phyloP scores from a whole-genome alignment of 2,329 filamentous ascomycete species.

The Lojkania enalia region DNA sequence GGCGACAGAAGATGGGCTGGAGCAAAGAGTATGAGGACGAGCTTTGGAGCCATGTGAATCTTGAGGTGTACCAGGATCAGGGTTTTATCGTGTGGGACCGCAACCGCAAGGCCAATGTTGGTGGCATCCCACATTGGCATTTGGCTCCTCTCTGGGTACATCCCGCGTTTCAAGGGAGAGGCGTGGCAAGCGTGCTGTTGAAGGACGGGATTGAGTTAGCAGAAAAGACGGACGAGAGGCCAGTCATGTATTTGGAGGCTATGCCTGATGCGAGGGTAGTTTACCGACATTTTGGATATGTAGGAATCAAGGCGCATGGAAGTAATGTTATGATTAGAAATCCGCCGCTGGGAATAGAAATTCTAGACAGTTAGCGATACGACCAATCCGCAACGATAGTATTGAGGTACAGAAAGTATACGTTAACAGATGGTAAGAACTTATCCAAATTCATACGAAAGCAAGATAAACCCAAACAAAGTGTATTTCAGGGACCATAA shows the following conservation, averaged over 20 bases:
- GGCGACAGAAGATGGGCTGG: conserved; percentile 16
- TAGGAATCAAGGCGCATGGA: conserved; percentile 9
- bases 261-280: conserved; percentile 10
- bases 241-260: conserved; percentile 18
- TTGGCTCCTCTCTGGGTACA: conserved; percentile 14
- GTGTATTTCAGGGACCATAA: too few species aligned
- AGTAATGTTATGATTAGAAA: conserved; percentile 13
- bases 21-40: conserved; percentile 12
- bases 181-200: conserved; percentile 12
- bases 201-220: conserved; percentile 13
- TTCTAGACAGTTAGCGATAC: too few species aligned
- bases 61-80: conserved; percentile 7
- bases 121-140: conserved; percentile 12
- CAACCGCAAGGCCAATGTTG: conserved; percentile 7
- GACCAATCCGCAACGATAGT: too few species aligned
- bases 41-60: conserved; percentile 15
- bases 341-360: neutral
- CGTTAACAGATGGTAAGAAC: too few species aligned
- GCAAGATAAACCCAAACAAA: too few species aligned
- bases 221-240: conserved; percentile 7
- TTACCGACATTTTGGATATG: conserved; percentile 15
- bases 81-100: conserved; percentile 12
- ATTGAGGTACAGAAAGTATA: too few species aligned
- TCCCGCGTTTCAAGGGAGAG: conserved; percentile 16
- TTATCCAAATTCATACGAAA: too few species aligned